Conservation (phyloP, 1,139 yeast genomes). For the Suhomyces terraborum region DNA sequence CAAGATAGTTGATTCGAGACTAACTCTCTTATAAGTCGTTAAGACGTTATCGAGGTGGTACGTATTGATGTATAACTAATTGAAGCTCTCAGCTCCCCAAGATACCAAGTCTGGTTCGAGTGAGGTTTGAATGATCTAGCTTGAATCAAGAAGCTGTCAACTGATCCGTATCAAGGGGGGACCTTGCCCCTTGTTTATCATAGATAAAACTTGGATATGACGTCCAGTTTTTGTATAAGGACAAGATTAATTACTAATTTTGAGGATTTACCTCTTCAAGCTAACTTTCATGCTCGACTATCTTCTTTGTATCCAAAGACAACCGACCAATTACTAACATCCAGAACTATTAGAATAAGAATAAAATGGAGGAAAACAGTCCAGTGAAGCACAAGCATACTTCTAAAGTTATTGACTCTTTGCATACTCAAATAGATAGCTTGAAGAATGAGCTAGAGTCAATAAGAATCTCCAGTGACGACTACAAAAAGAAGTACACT, state of each 20-base stretch:
- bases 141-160: not conserved
- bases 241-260: no score
- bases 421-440: slow-evolving; percentile 55
- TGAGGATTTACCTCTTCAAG: no score
- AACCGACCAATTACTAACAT: slow-evolving; percentile 1
- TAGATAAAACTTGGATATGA: no score
- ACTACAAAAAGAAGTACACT: slow-evolving; percentile 50
- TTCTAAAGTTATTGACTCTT: slow-evolving; percentile 57
- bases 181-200: not conserved
- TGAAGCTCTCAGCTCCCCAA: not conserved
- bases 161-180: not conserved
- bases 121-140: not conserved
- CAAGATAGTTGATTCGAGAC: slow-evolving; percentile 11
- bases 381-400: slow-evolving; percentile 16
- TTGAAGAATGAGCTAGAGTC: slow-evolving; percentile 54
- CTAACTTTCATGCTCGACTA: not conserved
- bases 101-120: not conserved
- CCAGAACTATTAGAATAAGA: not conserved
- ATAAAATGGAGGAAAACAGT: slow-evolving; percentile 15
- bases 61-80: not conserved
- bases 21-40: slow-evolving; percentile 4
- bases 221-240: no score
- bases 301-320: not conserved
- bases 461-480: slow-evolving; percentile 40
- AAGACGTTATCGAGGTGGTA: slow-evolving; percentile 8